A percentile compares a stretch with the other conserved stretches of the same genome.
These are phyloP conservation scores for Ganoderma lucidum DNA, from an alignment of 1,284 basidiomycete genomes.

Conservation along the genomic window DNA sequence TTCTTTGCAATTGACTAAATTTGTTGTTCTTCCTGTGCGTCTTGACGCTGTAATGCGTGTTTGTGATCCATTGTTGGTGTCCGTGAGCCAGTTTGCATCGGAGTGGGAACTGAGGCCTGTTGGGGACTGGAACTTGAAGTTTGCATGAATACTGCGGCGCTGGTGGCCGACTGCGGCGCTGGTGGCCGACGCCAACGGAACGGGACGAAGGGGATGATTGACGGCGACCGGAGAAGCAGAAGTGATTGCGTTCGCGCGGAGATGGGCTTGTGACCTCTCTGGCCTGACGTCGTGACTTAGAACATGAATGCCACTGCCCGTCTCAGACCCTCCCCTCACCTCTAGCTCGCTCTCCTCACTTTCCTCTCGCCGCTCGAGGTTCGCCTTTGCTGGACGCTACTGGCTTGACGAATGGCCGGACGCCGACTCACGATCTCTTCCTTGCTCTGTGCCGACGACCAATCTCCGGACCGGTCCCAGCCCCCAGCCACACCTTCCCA, in stretches of 20 bases:
- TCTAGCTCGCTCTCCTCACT: slow-evolving; percentile 12
- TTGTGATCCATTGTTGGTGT: neutral
- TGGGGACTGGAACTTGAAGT: too few relatives aligned
- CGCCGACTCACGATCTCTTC: slow-evolving; percentile 77
- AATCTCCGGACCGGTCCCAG: slow-evolving; percentile 27
- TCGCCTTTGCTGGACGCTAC: neutral
- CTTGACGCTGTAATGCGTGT: neutral
- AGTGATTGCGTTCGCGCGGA: slow-evolving; percentile 20
- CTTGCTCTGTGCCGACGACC: slow-evolving; percentile 65
- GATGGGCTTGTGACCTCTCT: slow-evolving; percentile 16
- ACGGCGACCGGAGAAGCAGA: slow-evolving; percentile 5
- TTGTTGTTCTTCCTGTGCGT: neutral
- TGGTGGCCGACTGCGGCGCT: neutral
- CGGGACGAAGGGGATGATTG: slow-evolving; percentile 10
- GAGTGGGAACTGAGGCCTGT: too few relatives aligned
- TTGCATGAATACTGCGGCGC: neutral
- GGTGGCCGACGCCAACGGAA: neutral
- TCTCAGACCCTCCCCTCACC: neutral
- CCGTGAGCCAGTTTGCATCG: neutral
- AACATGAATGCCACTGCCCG: slow-evolving; percentile 3
- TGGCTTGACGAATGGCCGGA: slow-evolving; percentile 55
- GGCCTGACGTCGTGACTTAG: slow-evolving; percentile 1
- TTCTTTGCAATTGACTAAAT: slow-evolving; percentile 23
- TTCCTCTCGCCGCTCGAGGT: neutral
- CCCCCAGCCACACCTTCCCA: slow-evolving; percentile 24